Base-by-base conservation (phyloP, 345 rosid genomes). In the Viola odorata region DNA sequence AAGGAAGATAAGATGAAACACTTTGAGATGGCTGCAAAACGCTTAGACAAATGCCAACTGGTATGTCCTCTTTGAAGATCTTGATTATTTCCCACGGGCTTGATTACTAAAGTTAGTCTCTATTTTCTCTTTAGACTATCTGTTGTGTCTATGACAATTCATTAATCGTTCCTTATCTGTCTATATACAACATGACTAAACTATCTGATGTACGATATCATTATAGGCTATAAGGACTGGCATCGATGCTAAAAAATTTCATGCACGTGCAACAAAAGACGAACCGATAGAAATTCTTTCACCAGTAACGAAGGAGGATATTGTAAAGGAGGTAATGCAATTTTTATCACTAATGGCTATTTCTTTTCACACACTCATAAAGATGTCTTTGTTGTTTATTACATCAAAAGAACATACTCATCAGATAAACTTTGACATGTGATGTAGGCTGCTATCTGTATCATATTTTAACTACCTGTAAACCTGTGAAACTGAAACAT, bases 11-110 rank as follows among this genome's bases (percentile, higher is more conserved):
- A 55, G 70, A 66, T 73, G 10, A 88, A 78, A 57, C 92, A 85
- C 66, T 84, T 82, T 71, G 88, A 91, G 71, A 76, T 73, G 64
- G 96, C 99, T 7, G 96, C 97, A 12, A 88, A 78, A 62, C 91
- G 91, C 52, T 61, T 94, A 6, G 80, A 71, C 9, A 82, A 75
- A 75, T 71, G 89, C 48, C 76, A 38, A 41, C 78, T 94, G 89
- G 99, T 94, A 58, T 62, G 83, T 81, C 32, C 13, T 63, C 65
- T 61, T 55, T 58, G 40, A 66, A 58, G 23, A 36, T 41, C 59
- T 23, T 23, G 39, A 42, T 6, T 12, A 11, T 23, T 3, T 23
- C 32, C 32, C 32, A 23, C 32, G 32, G 2, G 32, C 32, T 23
- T 23, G 32, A 23, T 23, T 23, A 23, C 32, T 23, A 23, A 23